Evolutionary conservation across 2,329 filamentous ascomycete species (phyloP).

Genomic region (Gnomoniopsis sp.): DNA sequence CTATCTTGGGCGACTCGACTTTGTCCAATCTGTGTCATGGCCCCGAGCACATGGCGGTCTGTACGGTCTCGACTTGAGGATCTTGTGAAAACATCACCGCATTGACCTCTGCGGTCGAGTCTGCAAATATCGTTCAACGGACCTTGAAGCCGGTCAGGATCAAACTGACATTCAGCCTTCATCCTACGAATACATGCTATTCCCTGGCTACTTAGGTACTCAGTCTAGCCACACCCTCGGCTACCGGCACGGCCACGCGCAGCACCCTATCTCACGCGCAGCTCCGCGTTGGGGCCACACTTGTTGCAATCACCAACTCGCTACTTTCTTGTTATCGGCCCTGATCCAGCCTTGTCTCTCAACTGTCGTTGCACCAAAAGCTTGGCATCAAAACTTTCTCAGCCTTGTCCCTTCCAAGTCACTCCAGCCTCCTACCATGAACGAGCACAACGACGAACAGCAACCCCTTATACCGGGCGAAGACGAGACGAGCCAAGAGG

Average conservation of each 20-base stretch:
- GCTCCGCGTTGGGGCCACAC: too few species aligned
- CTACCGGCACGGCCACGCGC: background rate
- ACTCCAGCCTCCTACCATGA: background rate
- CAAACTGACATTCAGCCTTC: too few species aligned
- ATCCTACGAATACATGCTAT: too few species aligned
- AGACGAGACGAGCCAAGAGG: background rate
- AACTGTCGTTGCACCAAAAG: background rate
- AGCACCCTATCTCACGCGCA: background rate
- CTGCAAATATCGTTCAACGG: background rate
- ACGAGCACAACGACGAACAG: constrained; percentile 11
- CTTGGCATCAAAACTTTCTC: constrained; percentile 2
- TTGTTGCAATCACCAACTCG: background rate
- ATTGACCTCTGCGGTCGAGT: background rate
- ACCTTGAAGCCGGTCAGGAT: too few species aligned
- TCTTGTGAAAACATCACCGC: background rate
- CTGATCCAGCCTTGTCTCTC: background rate
- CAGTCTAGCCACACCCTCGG: background rate
- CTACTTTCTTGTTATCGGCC: background rate
- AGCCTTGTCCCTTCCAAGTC: background rate
- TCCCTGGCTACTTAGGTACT: too few species aligned
- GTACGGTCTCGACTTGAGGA: background rate
- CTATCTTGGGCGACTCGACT: background rate
- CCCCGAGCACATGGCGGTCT: background rate
- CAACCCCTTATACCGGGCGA: constrained; percentile 10
- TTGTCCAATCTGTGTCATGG: background rate